Evolutionary conservation across 306 rosid species (phyloP).

Genomic region (Albizia julibrissin): DNA sequence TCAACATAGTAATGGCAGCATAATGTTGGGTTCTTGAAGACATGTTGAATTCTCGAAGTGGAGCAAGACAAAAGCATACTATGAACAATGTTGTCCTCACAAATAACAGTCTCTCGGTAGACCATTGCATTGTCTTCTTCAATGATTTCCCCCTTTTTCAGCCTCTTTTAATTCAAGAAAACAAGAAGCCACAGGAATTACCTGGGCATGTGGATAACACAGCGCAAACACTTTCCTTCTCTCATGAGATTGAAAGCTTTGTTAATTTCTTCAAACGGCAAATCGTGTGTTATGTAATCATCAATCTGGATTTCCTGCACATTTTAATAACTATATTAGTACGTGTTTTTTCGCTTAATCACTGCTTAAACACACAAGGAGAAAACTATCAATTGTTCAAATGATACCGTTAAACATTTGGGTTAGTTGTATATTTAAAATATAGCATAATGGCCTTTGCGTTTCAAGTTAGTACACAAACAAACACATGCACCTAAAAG

Average conservation of each 20-base stretch:
- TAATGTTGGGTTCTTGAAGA: slow-evolving; percentile 1
- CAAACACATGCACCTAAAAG: neutral
- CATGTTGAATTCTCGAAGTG: neutral
- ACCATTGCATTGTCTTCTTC: neutral
- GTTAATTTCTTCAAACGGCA: slow-evolving; percentile 75
- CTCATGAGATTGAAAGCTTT: slow-evolving; percentile 82
- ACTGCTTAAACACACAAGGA: neutral
- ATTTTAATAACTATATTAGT: slow-evolving; percentile 8
- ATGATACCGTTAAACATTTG: neutral
- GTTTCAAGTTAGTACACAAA: neutral
- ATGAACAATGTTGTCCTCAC: slow-evolving; percentile 13
- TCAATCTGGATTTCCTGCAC: slow-evolving; percentile 88
- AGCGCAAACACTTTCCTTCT: slow-evolving; percentile 86
- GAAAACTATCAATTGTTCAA: neutral
- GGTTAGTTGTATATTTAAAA: neutral
- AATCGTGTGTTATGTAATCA: slow-evolving; percentile 77
- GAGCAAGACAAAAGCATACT: neutral
- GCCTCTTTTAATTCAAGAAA: neutral
- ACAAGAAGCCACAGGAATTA: slow-evolving; percentile 17
- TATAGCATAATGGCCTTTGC: no score
- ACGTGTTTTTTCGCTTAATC: neutral
- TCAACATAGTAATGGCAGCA: neutral
- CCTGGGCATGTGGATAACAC: slow-evolving; percentile 80
- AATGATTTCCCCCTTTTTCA: neutral
- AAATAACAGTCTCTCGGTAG: neutral